These are phyloP conservation scores for Solanum lycopersicoides DNA, from an alignment of 257 asterid genomes.

Conservation along the genomic window DNA sequence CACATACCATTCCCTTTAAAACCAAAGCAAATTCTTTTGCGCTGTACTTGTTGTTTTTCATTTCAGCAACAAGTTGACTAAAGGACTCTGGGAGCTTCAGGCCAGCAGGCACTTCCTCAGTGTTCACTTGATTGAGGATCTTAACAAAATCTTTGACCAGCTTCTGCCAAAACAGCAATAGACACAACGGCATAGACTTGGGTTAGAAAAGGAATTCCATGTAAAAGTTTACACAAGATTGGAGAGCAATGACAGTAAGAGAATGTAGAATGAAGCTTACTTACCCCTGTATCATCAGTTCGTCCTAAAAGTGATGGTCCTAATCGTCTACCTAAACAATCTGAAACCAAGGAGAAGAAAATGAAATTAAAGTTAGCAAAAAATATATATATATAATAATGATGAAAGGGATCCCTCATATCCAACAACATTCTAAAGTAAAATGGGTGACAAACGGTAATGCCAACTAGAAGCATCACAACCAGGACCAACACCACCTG, in stretches of 20 bases:
- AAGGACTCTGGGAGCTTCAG: conserved; percentile 87
- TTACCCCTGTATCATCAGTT: conserved; percentile 91
- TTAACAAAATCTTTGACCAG: conserved; percentile 81
- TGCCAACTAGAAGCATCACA: background rate
- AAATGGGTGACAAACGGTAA: background rate
- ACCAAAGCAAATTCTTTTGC: conserved; percentile 86
- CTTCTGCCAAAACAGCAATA: conserved; percentile 45
- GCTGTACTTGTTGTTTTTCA: conserved; percentile 66
- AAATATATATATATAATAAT: background rate
- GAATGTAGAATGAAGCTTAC: background rate
- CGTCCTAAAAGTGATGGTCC: conserved; percentile 95
- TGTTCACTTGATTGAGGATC: conserved; percentile 81
- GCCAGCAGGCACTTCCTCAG: conserved; percentile 77
- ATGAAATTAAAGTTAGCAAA: conserved; percentile 2
- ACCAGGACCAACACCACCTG: background rate
- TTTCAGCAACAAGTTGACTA: conserved; percentile 85
- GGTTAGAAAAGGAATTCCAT: background rate
- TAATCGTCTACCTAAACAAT: conserved; percentile 92
- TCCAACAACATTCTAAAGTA: background rate
- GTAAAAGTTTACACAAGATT: background rate
- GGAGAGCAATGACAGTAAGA: background rate
- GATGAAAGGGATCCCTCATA: background rate
- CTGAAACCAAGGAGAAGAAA: conserved; percentile 34
- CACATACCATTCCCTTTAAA: conserved; percentile 92
- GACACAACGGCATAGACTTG: background rate